Conservation (phyloP, 2,329 filamentous ascomycete genomes). For the Scedosporium apiospermum region DNA sequence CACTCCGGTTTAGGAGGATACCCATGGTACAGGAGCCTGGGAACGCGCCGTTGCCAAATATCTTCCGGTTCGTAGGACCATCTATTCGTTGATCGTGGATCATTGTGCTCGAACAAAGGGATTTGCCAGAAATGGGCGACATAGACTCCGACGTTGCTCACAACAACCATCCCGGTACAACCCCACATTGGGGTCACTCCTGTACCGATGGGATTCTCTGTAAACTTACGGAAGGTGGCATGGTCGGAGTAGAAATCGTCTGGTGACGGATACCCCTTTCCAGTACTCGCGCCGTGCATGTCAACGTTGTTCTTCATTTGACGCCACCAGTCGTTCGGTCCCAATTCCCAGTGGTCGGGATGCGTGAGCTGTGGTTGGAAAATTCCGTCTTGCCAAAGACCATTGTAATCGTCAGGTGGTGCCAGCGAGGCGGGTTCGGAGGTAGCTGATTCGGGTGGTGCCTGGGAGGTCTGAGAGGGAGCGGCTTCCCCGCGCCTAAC, state of each 20-base stretch:
- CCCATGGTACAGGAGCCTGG: not conserved
- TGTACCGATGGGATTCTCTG: not conserved
- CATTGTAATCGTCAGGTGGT: not conserved
- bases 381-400: not conserved
- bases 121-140: constrained; percentile 11
- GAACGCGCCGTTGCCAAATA: not conserved
- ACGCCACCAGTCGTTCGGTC: not conserved
- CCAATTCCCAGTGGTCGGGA: not conserved
- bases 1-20: not conserved
- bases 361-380: not conserved
- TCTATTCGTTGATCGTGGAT: not conserved
- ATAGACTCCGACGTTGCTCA: constrained; percentile 9
- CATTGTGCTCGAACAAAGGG: constrained; percentile 7
- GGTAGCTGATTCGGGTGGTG: not conserved
- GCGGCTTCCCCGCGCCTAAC: not conserved
- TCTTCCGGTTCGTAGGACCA: not conserved
- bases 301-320: not conserved
- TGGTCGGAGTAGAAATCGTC: constrained; percentile 5
- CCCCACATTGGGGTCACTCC: constrained; percentile 12
- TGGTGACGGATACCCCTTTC: not conserved
- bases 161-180: constrained; percentile 9
- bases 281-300: not conserved
- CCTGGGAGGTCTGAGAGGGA: not conserved
- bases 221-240: not conserved
- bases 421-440: not conserved